These are phyloP conservation scores for Isoetes taiwanensis DNA, from an alignment of 75 land plant genomes.

Conservation along the genomic window DNA sequence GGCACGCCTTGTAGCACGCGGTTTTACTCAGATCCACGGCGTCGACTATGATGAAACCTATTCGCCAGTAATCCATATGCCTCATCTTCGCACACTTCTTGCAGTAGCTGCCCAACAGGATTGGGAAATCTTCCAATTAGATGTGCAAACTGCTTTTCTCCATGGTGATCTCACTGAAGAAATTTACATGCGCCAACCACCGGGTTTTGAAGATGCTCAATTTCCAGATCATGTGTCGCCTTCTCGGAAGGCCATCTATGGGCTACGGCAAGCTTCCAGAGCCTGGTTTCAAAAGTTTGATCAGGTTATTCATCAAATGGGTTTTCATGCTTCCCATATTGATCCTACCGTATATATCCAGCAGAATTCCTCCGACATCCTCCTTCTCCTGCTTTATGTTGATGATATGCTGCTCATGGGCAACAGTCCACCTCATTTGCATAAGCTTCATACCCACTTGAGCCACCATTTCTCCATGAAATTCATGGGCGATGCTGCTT, in stretches of 20 bases:
- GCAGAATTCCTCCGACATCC: neutral
- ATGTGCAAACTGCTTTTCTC: slow-evolving; percentile 11
- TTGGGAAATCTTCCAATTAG: slow-evolving; percentile 7
- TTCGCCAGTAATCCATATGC: neutral
- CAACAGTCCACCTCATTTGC: no score
- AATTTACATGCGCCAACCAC: slow-evolving; percentile 14
- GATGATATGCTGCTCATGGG: no score
- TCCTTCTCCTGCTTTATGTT: neutral
- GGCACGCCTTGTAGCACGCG: slow-evolving; percentile 5
- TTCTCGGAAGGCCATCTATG: slow-evolving; percentile 13
- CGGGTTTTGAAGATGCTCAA: slow-evolving; percentile 10
- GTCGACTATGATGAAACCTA: slow-evolving; percentile 8
- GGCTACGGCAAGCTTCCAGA: slow-evolving; percentile 15
- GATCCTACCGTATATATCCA: neutral
- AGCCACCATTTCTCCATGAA: no score
- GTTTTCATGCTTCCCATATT: neutral
- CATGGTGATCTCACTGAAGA: slow-evolving; percentile 6
- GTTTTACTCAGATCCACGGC: neutral
- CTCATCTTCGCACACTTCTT: neutral
- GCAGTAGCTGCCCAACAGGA: slow-evolving; percentile 1
- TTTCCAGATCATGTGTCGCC: slow-evolving; percentile 15
- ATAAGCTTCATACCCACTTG: no score
- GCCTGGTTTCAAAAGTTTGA: slow-evolving; percentile 3
- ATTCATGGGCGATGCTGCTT: no score
- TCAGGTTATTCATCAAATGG: neutral